A percentile compares a stretch with the other conserved stretches of the same genome.
These are phyloP conservation scores for Salix dunnii DNA, from an alignment of 345 rosid genomes.

Conservation along the genomic window DNA sequence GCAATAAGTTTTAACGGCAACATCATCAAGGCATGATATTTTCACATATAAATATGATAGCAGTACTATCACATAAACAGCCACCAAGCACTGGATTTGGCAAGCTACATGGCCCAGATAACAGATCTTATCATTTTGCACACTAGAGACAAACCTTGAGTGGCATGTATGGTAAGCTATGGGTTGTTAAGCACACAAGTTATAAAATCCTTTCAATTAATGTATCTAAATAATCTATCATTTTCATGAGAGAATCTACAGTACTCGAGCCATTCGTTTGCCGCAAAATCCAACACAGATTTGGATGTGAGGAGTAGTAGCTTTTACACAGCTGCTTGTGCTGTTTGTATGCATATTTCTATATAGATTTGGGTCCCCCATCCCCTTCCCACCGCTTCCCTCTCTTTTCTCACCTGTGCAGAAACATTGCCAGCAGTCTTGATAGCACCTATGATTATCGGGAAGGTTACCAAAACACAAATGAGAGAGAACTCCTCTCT, in stretches of 20 bases:
- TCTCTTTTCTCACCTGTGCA: slow-evolving; percentile 21
- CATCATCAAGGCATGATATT: not conserved
- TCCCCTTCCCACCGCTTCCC: not conserved
- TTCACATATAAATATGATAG: not conserved
- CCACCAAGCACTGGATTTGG: not conserved
- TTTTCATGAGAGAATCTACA: slow-evolving; percentile 18
- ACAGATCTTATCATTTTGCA: not conserved
- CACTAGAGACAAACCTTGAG: not conserved
- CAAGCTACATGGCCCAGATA: not conserved
- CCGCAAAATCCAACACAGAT: slow-evolving; percentile 27
- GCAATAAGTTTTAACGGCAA: not conserved
- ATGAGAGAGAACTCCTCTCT: not conserved
- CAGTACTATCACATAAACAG: not conserved
- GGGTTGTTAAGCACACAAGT: slow-evolving; percentile 22
- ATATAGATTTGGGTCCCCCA: slow-evolving; percentile 44
- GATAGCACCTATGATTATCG: slow-evolving; percentile 22
- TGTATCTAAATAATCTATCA: not conserved
- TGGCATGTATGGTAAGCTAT: not conserved
- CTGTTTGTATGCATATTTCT: slow-evolving; percentile 40
- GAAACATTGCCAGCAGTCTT: slow-evolving; percentile 24
- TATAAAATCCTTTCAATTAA: not conserved
- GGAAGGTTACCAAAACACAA: slow-evolving; percentile 24
- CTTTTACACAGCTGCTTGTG: slow-evolving; percentile 30
- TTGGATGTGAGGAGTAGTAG: slow-evolving; percentile 33
- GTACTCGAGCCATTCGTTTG: slow-evolving; percentile 8